Evolutionary conservation across 768 basidiomycete species (phyloP), one percentile per base, ranked within the genome.

Genomic region (Suillus ampliporus): DNA sequence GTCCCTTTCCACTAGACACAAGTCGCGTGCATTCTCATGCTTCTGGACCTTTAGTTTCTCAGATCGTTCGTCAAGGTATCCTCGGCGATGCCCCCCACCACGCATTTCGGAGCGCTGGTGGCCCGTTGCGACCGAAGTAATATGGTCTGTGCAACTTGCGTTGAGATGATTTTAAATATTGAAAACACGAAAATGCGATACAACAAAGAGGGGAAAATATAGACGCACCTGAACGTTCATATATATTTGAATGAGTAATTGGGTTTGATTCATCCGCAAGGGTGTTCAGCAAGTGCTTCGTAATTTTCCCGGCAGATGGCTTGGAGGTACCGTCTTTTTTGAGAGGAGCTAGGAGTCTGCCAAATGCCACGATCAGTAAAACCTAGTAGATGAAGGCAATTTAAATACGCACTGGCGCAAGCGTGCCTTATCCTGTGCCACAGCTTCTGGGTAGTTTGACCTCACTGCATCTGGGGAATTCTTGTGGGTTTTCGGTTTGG

Each of bases 221-320:
- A 34, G 41, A 61, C 81, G 54, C 52, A 88, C 91, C 89, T 71
- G 88, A 80, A 62, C 88, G 84, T 46, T 86, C 78, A 57, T 77
- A 78, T 63, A 86, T 83, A 70, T 89, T 84, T 1, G 88, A 88
- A 67, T 91, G 88, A 1, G 91, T 92, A 57, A 94, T 91, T 1
- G 93, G 93, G 71, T 94, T 94, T 11, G 84, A 83, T 58, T 82
- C 77, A 64, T 90, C 83, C 17, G 80, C 72, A 50, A 95, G 79
- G 0, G 87, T 91, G 34, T 76, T 80, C 46, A 94, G 71, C 15
- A 94, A 74, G 59, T 86, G 82, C 59, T 79, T 86, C 14, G 86
- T 91, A 43, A 90, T 69, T n/a, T 76, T 74, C 35, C 79, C 67
- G 0, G 76, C 69, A 21, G 83, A 83, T 5, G 79, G 74, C 58